Evolutionary conservation across 129 eudicot species (phyloP).

Genomic region (Rutidosis leptorrhynchoides): DNA sequence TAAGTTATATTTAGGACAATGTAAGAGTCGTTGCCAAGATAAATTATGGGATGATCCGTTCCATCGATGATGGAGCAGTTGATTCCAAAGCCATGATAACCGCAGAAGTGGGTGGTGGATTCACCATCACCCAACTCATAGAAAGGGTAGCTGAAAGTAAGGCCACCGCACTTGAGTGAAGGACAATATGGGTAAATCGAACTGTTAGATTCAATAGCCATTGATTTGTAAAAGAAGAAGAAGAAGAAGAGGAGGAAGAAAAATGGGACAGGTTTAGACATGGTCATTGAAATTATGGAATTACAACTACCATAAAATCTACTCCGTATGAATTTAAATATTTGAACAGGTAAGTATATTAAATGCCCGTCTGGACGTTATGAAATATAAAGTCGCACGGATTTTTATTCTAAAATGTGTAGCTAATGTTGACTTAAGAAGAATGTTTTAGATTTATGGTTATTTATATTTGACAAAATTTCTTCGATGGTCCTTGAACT

Average conservation of each 20-base stretch:
- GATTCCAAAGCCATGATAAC: constrained; percentile 37
- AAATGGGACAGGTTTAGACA: not conserved
- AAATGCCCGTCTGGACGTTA: no score
- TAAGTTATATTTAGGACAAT: not conserved
- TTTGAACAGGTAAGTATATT: no score
- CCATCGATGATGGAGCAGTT: constrained; percentile 4
- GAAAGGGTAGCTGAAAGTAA: constrained; percentile 30
- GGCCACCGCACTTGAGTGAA: not conserved
- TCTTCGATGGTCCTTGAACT: no score
- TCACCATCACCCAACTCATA: not conserved
- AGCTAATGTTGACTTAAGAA: no score
- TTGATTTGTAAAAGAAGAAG: not conserved
- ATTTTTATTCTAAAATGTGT: no score
- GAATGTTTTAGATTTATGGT: no score
- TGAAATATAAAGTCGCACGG: no score
- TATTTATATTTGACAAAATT: no score
- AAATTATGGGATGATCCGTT: not conserved
- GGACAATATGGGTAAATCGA: constrained; percentile 1
- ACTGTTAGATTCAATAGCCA: not conserved
- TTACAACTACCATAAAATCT: no score
- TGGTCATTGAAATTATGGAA: not conserved
- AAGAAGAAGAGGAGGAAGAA: not conserved
- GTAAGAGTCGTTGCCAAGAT: not conserved
- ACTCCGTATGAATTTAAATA: no score
- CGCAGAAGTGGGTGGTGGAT: constrained; percentile 14